A percentile compares a stretch with the other conserved stretches of the same genome.
phyloP scores from a whole-genome alignment of 257 asterid genomes.

The Ajuga chamaepitys region DNA sequence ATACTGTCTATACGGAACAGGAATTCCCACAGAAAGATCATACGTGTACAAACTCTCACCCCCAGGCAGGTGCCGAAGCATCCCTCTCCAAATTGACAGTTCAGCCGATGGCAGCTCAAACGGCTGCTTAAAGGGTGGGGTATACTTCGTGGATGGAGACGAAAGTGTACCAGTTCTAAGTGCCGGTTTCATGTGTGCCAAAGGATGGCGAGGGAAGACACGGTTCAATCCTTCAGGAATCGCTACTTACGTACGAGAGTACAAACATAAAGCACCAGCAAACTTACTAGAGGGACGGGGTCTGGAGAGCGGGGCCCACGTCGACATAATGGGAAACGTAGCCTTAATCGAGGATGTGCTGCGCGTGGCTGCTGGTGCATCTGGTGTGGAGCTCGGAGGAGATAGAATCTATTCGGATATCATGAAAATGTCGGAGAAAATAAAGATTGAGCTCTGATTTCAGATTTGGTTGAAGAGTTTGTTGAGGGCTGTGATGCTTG shows the following conservation, averaged over 20 bases:
- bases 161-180: conserved; percentile 64
- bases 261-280: conserved; percentile 65
- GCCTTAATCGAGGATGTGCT: conserved; percentile 75
- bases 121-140: conserved; percentile 76
- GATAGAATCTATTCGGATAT: conserved; percentile 61
- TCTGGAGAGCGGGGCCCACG: conserved; percentile 67
- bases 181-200: conserved; percentile 86
- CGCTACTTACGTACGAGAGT: conserved; percentile 55
- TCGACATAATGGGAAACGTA: conserved; percentile 82
- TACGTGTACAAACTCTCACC: conserved; percentile 68
- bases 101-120: conserved; percentile 52
- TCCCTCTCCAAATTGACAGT: conserved; percentile 77
- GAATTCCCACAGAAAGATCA: conserved; percentile 81
- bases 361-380: conserved; percentile 66
- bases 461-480: background rate
- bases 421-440: conserved; percentile 50
- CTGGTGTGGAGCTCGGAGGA: conserved; percentile 60
- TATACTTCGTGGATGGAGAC: conserved; percentile 70
- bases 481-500: background rate
- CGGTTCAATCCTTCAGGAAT: conserved; percentile 79
- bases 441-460: conserved; percentile 37
- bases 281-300: conserved; percentile 85
- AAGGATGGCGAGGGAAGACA: conserved; percentile 78
- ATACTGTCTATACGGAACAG: conserved; percentile 68
- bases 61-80: conserved; percentile 50